Evolutionary conservation across 495 filamentous ascomycete species (phyloP).

Genomic region (Aspergillus bertholletiae): DNA sequence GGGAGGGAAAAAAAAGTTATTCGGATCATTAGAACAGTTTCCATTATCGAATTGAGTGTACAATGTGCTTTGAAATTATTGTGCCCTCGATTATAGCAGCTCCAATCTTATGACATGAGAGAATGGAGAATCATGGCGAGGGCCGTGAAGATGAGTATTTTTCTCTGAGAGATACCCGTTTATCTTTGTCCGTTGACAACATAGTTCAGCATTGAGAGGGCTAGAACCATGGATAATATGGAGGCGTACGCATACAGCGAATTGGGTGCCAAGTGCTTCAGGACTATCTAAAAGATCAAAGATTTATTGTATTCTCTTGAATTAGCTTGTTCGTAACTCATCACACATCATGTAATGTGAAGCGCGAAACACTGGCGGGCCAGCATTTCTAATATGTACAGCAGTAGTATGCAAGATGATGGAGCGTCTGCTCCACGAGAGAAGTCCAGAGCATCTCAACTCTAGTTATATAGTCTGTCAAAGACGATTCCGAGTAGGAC

Average conservation of each 20-base stretch:
- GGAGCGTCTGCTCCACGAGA: neutral
- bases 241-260: slow-evolving; percentile 24
- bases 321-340: neutral
- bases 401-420: neutral
- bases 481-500: neutral
- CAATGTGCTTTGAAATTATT: slow-evolving; percentile 3
- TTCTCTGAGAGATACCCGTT: slow-evolving; percentile 26
- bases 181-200: slow-evolving; percentile 51
- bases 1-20: neutral
- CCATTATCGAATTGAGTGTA: neutral
- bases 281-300: neutral
- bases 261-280: neutral
- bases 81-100: slow-evolving; percentile 23
- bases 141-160: slow-evolving; percentile 29
- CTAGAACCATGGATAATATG: slow-evolving; percentile 51
- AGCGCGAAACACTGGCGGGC: neutral
- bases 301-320: neutral
- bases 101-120: slow-evolving; percentile 16
- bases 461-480: neutral
- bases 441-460: neutral
- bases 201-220: slow-evolving; percentile 44
- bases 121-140: slow-evolving; percentile 20
- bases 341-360: neutral
- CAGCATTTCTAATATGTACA: neutral
- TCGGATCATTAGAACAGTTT: neutral